These are phyloP conservation scores for Globisporangium takayamanum DNA, from an alignment of 352 stramenopile species.

Conservation along the genomic window DNA sequence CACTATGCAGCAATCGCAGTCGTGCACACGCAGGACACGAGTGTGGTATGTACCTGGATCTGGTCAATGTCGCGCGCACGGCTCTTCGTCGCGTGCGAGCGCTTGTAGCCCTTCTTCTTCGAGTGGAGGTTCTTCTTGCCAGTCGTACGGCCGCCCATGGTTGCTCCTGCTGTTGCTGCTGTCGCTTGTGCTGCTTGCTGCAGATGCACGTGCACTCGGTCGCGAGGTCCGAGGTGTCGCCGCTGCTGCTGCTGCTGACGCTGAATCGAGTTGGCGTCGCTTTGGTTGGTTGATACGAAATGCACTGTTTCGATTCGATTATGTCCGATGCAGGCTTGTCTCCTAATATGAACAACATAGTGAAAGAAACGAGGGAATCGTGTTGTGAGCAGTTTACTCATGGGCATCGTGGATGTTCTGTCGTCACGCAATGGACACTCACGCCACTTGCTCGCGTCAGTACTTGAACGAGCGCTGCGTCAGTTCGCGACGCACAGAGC, in stretches of 20 bases:
- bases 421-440: conserved; percentile 1
- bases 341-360: background rate
- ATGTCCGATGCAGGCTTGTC: background rate
- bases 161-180: conserved; percentile 22
- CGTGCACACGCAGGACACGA: background rate
- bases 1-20: background rate
- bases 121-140: conserved; percentile 61
- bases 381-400: background rate
- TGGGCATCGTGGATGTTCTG: no score
- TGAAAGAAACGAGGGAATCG: background rate
- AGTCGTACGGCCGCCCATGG: conserved; percentile 35
- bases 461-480: conserved; percentile 57
- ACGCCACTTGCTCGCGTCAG: conserved; percentile 15
- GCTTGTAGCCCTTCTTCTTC: conserved; percentile 88
- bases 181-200: conserved; percentile 6
- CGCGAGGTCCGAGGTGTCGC: background rate
- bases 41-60: conserved; percentile 45
- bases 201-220: background rate
- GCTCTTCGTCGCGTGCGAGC: conserved; percentile 75
- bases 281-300: conserved; percentile 6
- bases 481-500: conserved; percentile 52
- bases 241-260: conserved; percentile 9
- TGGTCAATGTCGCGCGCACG: conserved; percentile 77
- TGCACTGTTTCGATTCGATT: conserved; percentile 14
- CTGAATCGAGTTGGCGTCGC: background rate